Conservation (phyloP, 257 asterid species). For the Solanum paucissectum region DNA sequence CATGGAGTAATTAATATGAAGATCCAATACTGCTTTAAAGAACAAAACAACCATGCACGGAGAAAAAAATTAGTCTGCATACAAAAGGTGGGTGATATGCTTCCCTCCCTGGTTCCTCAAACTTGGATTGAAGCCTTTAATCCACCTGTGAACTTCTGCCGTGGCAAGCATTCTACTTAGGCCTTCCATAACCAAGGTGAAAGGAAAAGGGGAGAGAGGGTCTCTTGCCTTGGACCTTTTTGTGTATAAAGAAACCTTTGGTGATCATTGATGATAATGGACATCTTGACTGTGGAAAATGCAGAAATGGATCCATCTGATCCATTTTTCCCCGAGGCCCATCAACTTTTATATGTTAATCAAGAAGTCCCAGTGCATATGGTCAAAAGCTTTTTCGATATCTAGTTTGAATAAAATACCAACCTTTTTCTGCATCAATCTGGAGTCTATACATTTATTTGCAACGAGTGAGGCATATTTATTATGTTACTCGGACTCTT, state of each 20-base stretch:
- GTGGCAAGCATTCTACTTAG: not conserved
- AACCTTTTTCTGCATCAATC: not conserved
- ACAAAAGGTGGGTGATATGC: not conserved
- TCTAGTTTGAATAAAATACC: not conserved
- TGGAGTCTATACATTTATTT: not conserved
- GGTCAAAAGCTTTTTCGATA: not conserved
- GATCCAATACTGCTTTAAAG: not conserved
- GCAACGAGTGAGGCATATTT: not conserved
- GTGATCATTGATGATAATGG: not conserved
- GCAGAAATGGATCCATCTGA: not conserved
- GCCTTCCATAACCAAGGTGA: not conserved
- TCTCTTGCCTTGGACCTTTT: not conserved
- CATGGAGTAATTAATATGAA: not conserved
- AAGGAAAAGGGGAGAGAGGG: not conserved
- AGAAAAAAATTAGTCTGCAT: not conserved
- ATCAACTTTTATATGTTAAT: not conserved
- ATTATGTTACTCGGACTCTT: no score
- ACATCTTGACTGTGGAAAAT: not conserved
- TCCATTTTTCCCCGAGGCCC: not conserved
- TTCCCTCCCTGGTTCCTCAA: not conserved
- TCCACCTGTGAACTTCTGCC: not conserved
- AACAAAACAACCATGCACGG: not conserved
- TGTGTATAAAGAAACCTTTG: not conserved
- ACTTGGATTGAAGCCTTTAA: not conserved
- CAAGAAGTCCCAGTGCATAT: not conserved